A percentile compares a stretch with the other conserved stretches of the same genome.
Conservation (phyloP, 202 grass and related monocot genomes). For the Saccharum hybrid region DNA sequence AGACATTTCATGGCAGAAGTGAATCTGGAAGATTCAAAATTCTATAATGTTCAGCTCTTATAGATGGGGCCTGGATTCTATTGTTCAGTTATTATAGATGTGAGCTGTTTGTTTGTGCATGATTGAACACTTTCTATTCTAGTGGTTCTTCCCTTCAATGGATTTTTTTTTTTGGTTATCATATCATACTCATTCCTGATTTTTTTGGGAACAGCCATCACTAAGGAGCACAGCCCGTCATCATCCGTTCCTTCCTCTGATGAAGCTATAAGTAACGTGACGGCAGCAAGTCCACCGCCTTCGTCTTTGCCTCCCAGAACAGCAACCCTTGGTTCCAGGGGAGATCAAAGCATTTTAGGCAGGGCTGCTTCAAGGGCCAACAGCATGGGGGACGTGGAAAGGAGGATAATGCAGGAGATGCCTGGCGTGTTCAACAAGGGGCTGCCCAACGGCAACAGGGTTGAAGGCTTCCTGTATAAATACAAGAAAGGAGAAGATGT, state of each 20-base stretch:
- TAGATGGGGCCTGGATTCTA: neutral
- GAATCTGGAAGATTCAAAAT: neutral
- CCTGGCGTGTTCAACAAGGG: conserved; percentile 73
- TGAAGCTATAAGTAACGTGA: neutral
- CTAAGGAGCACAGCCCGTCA: neutral
- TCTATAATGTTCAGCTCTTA: neutral
- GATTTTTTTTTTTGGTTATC: neutral
- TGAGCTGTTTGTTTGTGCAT: conserved; percentile 23
- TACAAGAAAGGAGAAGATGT: conserved; percentile 66
- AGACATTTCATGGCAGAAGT: neutral
- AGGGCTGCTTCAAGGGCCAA: conserved; percentile 47
- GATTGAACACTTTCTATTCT: neutral
- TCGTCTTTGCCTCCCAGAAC: neutral
- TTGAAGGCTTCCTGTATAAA: conserved; percentile 79
- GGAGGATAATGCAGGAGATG: conserved; percentile 74
- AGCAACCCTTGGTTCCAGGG: conserved; percentile 14
- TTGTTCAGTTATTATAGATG: conserved; percentile 8
- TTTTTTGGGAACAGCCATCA: conserved; percentile 17
- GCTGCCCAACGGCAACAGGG: conserved; percentile 62
- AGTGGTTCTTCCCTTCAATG: neutral
- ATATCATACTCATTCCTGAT: neutral
- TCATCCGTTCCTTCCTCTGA: conserved; percentile 16
- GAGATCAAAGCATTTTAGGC: conserved; percentile 21
- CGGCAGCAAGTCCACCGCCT: neutral
- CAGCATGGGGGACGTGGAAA: conserved; percentile 56